Evolutionary conservation across 2,329 filamentous ascomycete genomes (phyloP).

Genomic region (Pestalotiopsis sp.): DNA sequence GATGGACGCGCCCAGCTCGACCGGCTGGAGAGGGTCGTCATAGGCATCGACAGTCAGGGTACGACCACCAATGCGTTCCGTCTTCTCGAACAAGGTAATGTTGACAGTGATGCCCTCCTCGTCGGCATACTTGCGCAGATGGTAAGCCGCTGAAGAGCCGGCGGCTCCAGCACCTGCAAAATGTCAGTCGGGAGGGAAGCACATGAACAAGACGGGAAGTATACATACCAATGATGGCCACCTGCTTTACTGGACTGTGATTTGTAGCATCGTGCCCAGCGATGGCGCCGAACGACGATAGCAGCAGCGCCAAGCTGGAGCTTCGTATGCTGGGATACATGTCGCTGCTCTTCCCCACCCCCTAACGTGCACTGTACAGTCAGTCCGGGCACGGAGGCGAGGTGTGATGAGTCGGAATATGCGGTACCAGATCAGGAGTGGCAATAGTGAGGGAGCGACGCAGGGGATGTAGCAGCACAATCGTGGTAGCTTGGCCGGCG

Average conservation of each 20-base stretch:
- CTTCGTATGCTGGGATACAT: neutral
- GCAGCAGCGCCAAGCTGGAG: neutral
- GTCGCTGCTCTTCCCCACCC: neutral
- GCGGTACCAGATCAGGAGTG: no score
- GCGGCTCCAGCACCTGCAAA: constrained; percentile 80
- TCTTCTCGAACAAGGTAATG: constrained; percentile 86
- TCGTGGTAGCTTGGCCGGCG: no score
- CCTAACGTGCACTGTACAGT: neutral
- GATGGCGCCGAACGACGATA: neutral
- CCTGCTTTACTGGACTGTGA: constrained; percentile 15
- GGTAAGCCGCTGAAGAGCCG: constrained; percentile 84
- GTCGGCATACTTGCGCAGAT: constrained; percentile 72
- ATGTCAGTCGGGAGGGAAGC: neutral
- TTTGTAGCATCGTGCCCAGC: neutral
- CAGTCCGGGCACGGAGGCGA: no score
- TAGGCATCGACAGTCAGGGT: constrained; percentile 83
- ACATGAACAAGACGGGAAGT: neutral
- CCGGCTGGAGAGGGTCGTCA: constrained; percentile 63
- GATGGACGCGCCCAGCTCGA: constrained; percentile 90
- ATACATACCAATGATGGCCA: constrained; percentile 50
- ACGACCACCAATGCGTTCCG: constrained; percentile 77
- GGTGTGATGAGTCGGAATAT: no score
- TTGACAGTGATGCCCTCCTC: constrained; percentile 64
- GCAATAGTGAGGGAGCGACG: no score
- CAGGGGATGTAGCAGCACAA: no score